A percentile compares a stretch with the other conserved stretches of the same genome.
These are phyloP conservation scores for Pseudotsuga menziesii DNA, from an alignment of 75 land plant genomes.

Conservation along the genomic window DNA sequence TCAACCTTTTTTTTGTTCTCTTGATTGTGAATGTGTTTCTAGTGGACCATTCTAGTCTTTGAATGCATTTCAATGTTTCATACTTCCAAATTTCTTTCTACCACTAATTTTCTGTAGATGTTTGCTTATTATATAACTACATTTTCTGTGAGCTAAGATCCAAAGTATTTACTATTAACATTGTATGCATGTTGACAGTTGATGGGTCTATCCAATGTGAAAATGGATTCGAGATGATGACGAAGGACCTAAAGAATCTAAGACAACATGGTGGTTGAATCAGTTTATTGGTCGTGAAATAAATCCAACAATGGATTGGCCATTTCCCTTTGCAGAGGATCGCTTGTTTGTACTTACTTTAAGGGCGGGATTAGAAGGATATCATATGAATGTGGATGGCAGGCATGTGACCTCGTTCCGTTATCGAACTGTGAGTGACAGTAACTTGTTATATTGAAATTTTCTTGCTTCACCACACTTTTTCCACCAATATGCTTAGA, in stretches of 20 bases:
- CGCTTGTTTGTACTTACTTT: slow-evolving; percentile 56
- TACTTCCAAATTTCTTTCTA: too few species aligned
- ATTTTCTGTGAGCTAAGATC: not conserved
- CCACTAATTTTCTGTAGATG: too few species aligned
- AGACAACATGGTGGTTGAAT: slow-evolving; percentile 57
- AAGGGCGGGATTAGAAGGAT: slow-evolving; percentile 69
- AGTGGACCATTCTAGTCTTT: not conserved
- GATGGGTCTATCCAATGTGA: slow-evolving; percentile 68
- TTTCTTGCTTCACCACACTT: not conserved
- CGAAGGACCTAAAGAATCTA: slow-evolving; percentile 28
- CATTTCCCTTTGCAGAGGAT: slow-evolving; percentile 59
- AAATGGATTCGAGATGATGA: slow-evolving; percentile 47
- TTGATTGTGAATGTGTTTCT: not conserved
- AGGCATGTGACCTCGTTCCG: slow-evolving; percentile 67
- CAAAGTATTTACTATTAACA: not conserved
- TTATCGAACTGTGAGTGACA: slow-evolving; percentile 32
- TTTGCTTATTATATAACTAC: too few species aligned
- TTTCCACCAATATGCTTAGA: not conserved
- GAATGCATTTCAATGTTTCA: not conserved
- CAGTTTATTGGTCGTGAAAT: slow-evolving; percentile 52
- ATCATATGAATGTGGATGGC: slow-evolving; percentile 65
- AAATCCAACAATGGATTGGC: slow-evolving; percentile 60
- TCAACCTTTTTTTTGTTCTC: not conserved
- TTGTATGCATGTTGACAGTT: slow-evolving; percentile 31
- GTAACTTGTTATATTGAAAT: not conserved